Evolutionary conservation across 768 basidiomycete species (phyloP).

Genomic region (Tulasnella sp.): DNA sequence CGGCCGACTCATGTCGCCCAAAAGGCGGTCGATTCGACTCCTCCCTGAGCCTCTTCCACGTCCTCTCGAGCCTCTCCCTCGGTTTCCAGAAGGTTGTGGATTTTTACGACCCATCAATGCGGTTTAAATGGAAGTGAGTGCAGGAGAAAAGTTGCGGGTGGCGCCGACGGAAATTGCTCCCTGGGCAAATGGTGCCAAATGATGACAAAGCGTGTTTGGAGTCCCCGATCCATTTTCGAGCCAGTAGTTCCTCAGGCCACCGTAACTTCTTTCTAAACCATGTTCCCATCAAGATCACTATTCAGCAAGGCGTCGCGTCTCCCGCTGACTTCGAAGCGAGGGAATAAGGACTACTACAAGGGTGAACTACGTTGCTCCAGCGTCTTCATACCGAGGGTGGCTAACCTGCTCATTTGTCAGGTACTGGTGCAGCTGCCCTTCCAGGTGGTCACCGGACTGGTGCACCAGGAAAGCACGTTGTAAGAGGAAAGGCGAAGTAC

Average conservation of each 20-base stretch:
- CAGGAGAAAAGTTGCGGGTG: neutral
- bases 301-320: slow-evolving; percentile 76
- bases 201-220: neutral
- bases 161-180: neutral
- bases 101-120: slow-evolving; percentile 6
- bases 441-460: slow-evolving; percentile 81
- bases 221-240: neutral
- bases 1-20: slow-evolving; percentile 35
- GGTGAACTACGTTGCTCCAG: slow-evolving; percentile 35
- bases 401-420: slow-evolving; percentile 28
- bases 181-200: neutral
- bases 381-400: neutral
- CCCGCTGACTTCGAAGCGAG: slow-evolving; percentile 73
- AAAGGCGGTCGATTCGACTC: neutral
- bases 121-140: neutral
- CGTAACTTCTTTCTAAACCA: slow-evolving; percentile 21
- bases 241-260: no score
- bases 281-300: slow-evolving; percentile 58
- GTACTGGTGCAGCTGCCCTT: slow-evolving; percentile 70
- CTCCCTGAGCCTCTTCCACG: slow-evolving; percentile 6
- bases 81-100: slow-evolving; percentile 7
- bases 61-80: slow-evolving; percentile 8
- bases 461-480: slow-evolving; percentile 75
- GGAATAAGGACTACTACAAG: slow-evolving; percentile 96
- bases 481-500: slow-evolving; percentile 63